Base-by-base conservation (phyloP, 305 asterid species). In the Ajuga reptans region DNA sequence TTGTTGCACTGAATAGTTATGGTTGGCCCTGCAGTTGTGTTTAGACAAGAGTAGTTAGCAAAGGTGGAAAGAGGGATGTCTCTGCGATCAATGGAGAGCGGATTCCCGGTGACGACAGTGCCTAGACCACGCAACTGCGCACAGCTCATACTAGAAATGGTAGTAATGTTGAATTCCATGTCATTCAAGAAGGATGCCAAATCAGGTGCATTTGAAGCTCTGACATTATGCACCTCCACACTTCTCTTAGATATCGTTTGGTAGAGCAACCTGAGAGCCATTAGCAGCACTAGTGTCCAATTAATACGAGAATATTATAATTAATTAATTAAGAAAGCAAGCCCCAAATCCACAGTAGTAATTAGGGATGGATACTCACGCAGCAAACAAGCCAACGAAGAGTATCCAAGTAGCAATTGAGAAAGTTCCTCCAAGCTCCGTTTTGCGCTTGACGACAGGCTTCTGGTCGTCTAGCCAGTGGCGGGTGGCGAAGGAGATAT, bases 351-450 rank as follows among this genome's bases (percentile, higher is more conserved):
- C 12, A 58, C 31, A n/a, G 21, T 47, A 37, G 43, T 14, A 59
- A 21, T 21, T 21, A 21, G 2, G 27, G 27, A 2, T 21, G 41
- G 3, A 55, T 73, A 88, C 97, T 87, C 82, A 90, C 98, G 95
- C 92, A 69, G 97, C 79, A 72, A 92, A 80, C 73, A 92, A 83
- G 7, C 98, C 98, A 71, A 90, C 77, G 69, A 92, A 92, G 66
- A 92, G 89, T 71, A 92, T 87, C 96, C 95, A 87, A 68, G 91
- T 90, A 31, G 96, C 98, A 43, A 88, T 83, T 27, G 98, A 90
- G 83, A 90, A 82, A 56, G 95, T 63, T 46, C 98, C 98, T 9
- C 98, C 98, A 15, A 92, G 91, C 88, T 92, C 98, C 9, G 98
- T 92, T 72, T 92, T 92, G 63, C 98, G 85, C 84, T 87, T 92